Percentiles rank a stretch among this genome's conserved stretches.
Evolutionary conservation across 78 protist genomes (phyloP).

Genomic region (slime mould (Dictyostelium discoideum)): DNA sequence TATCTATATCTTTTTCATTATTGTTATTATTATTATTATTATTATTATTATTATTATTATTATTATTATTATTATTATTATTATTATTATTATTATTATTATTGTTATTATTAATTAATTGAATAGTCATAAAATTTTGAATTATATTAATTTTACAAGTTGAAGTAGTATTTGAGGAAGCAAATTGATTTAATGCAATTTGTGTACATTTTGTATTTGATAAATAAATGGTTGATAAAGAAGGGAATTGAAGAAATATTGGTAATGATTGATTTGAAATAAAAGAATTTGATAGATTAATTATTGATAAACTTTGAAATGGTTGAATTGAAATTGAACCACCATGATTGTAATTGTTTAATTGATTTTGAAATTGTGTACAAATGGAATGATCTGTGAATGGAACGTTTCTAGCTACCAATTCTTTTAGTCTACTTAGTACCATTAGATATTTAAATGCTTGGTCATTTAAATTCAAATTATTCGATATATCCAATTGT

Average conservation of each 20-base stretch:
- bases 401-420: constrained; percentile 30
- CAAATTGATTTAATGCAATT: not conserved
- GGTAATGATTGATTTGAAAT: not conserved
- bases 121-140: not conserved
- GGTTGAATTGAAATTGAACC: not conserved
- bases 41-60: not conserved
- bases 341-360: not conserved
- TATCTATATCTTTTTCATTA: not conserved
- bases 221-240: not conserved
- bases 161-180: not conserved
- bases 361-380: not conserved
- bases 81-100: not conserved
- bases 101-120: not conserved
- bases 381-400: constrained; percentile 35
- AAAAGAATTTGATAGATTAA: constrained; percentile 17
- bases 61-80: not conserved
- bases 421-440: not conserved
- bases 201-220: constrained; percentile 19
- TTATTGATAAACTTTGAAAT: not conserved
- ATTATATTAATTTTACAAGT: not conserved
- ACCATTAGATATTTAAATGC: not conserved
- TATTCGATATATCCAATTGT: constrained; percentile 27
- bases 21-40: too few relatives aligned
- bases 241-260: not conserved
- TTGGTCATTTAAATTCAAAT: not conserved